A percentile compares a stretch with the other conserved stretches of the same genome.
Conservation (phyloP, 108 stramenopile genomes). For the Parmales sp. region DNA sequence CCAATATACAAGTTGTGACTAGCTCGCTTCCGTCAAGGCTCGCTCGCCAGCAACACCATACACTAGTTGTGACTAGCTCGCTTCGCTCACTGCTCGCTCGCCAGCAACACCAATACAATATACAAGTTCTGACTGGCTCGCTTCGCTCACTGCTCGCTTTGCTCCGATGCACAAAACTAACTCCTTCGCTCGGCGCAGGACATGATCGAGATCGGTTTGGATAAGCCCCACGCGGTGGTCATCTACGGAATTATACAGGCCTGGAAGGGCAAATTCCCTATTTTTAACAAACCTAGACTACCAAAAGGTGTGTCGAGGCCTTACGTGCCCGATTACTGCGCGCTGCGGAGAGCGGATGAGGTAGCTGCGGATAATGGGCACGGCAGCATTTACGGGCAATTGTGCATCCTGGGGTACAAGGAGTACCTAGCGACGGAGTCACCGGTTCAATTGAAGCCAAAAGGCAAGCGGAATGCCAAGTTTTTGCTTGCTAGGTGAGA, state of each 20-base stretch:
- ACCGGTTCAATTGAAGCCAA: conserved; percentile 1
- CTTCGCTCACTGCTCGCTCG: too few species aligned
- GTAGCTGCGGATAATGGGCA: conserved; percentile 7
- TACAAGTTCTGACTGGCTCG: too few species aligned
- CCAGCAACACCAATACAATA: too few species aligned
- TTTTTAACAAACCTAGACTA: not conserved
- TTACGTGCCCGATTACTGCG: not conserved
- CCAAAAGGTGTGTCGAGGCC: not conserved
- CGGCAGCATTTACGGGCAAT: conserved; percentile 11
- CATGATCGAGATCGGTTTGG: not conserved
- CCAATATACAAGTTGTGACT: too few species aligned
- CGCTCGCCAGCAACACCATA: too few species aligned
- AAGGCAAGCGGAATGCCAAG: conserved; percentile 14
- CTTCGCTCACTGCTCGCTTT: too few species aligned
- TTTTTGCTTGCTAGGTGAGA: too few species aligned
- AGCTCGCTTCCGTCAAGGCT: too few species aligned
- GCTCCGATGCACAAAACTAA: too few species aligned
- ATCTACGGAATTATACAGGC: not conserved
- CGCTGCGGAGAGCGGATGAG: not conserved
- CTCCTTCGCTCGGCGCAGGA: too few species aligned
- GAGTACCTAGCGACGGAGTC: conserved; percentile 21
- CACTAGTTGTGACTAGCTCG: too few species aligned
- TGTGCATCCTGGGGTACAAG: conserved; percentile 15
- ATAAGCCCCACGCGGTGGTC: not conserved
- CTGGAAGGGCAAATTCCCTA: not conserved